phyloP scores from a whole-genome alignment of 371 early-diverging fungal genomes.

The Nematocida major region DNA sequence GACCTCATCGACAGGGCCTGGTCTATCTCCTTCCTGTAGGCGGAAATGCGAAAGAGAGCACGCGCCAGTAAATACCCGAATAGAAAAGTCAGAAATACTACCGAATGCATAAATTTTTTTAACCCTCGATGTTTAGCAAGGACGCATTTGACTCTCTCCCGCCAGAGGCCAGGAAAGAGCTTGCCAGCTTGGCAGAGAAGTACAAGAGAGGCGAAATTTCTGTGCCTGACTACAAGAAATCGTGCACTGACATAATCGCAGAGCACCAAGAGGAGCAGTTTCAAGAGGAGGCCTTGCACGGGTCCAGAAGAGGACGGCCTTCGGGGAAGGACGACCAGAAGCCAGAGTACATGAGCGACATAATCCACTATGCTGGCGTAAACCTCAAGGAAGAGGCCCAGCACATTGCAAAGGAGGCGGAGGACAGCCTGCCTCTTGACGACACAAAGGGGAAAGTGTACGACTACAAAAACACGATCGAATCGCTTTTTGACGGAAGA shows the following conservation, averaged over 20 bases:
- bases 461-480: conserved; percentile 50
- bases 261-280: conserved; percentile 9
- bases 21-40: conserved; percentile 16
- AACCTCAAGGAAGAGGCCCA: conserved; percentile 65
- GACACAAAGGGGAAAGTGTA: conserved; percentile 44
- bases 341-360: conserved; percentile 64
- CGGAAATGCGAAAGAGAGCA: neutral
- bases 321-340: conserved; percentile 59
- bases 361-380: conserved; percentile 65
- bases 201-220: conserved; percentile 35
- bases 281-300: neutral
- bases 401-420: conserved; percentile 55
- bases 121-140: conserved; percentile 50
- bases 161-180: conserved; percentile 53
- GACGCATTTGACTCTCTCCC: conserved; percentile 56
- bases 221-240: conserved; percentile 23
- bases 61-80: neutral
- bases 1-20: conserved; percentile 14
- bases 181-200: conserved; percentile 33
- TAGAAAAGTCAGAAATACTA: neutral
- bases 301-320: conserved; percentile 31
- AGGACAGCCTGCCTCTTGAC: conserved; percentile 51
- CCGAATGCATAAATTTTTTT: conserved; percentile 3
- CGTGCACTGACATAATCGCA: conserved; percentile 17
- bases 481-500: conserved; percentile 58